A percentile compares a stretch with the other conserved stretches of the same genome.
These are phyloP conservation scores for Ascochyta pisi DNA, from an alignment of 2,329 filamentous ascomycete genomes.

Conservation along the genomic window DNA sequence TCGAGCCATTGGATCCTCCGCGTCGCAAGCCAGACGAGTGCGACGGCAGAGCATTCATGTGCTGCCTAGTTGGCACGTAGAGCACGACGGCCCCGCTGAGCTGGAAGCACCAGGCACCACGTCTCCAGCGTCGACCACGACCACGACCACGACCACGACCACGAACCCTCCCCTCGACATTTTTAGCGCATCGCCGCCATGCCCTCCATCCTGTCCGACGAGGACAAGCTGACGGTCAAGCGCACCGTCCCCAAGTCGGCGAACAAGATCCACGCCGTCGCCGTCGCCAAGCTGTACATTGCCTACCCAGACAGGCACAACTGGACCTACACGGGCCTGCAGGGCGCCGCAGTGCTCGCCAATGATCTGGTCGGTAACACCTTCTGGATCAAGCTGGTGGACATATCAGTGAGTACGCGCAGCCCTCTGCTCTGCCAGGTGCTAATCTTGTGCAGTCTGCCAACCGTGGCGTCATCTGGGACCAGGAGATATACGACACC, in stretches of 20 bases:
- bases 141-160: neutral
- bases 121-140: slow-evolving; percentile 6
- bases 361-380: slow-evolving; percentile 96
- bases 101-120: slow-evolving; percentile 27
- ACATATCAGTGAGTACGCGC: slow-evolving; percentile 77
- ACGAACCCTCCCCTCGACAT: slow-evolving; percentile 15
- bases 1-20: slow-evolving; percentile 9
- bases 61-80: slow-evolving; percentile 35
- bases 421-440: neutral
- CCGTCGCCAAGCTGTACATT: slow-evolving; percentile 90
- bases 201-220: slow-evolving; percentile 79
- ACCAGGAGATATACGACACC: slow-evolving; percentile 92
- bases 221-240: slow-evolving; percentile 96
- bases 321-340: slow-evolving; percentile 95
- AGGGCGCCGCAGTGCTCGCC: slow-evolving; percentile 88
- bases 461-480: slow-evolving; percentile 43
- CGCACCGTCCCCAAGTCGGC: slow-evolving; percentile 89
- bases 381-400: slow-evolving; percentile 97
- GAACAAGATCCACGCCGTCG: slow-evolving; percentile 98
- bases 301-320: slow-evolving; percentile 82
- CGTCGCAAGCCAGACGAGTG: slow-evolving; percentile 13
- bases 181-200: slow-evolving; percentile 41
- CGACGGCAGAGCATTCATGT: slow-evolving; percentile 33
- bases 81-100: slow-evolving; percentile 36
- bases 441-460: slow-evolving; percentile 60